Conservation (phyloP, 257 asterid species). For the Nemophila menziesii region DNA sequence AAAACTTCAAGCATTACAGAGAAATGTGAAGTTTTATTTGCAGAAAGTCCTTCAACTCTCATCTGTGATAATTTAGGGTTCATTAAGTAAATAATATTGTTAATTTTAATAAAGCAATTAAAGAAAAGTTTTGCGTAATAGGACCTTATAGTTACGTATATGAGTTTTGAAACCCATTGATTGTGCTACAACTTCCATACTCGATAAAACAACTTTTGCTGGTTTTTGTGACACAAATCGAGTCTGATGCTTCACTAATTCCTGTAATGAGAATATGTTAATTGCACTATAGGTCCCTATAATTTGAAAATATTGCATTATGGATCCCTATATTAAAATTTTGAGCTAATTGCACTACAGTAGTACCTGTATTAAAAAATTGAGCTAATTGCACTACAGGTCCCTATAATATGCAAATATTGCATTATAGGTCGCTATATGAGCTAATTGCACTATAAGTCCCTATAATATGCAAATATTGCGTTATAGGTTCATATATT, state of each 20-base stretch:
- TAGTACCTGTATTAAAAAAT: too few relatives aligned
- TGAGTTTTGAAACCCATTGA: constrained; percentile 99
- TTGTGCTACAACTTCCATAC: constrained; percentile 97
- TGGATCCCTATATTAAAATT: too few relatives aligned
- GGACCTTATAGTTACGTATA: constrained; percentile 89
- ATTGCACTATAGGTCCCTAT: too few relatives aligned
- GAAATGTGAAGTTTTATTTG: constrained; percentile 73
- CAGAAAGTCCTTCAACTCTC: constrained; percentile 93
- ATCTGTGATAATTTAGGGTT: constrained; percentile 33
- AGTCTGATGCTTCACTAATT: constrained; percentile 67
- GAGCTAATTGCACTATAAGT: too few relatives aligned
- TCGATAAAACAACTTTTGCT: constrained; percentile 75
- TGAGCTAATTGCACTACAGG: too few relatives aligned
- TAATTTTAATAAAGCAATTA: background rate
- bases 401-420: too few relatives aligned
- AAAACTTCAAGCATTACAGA: constrained; percentile 88
- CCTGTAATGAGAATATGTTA: constrained; percentile 26
- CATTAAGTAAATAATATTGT: background rate
- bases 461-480: too few relatives aligned
- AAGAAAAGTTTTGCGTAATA: constrained; percentile 4
- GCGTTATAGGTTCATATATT: too few relatives aligned
- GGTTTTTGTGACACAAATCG: constrained; percentile 88
- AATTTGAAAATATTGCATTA: too few relatives aligned
- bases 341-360: too few relatives aligned
- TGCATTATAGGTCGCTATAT: too few relatives aligned